A percentile compares a stretch with the other conserved stretches of the same genome.
These are phyloP conservation scores for Quercus robur DNA, from an alignment of 306 rosid species.

Conservation along the genomic window DNA sequence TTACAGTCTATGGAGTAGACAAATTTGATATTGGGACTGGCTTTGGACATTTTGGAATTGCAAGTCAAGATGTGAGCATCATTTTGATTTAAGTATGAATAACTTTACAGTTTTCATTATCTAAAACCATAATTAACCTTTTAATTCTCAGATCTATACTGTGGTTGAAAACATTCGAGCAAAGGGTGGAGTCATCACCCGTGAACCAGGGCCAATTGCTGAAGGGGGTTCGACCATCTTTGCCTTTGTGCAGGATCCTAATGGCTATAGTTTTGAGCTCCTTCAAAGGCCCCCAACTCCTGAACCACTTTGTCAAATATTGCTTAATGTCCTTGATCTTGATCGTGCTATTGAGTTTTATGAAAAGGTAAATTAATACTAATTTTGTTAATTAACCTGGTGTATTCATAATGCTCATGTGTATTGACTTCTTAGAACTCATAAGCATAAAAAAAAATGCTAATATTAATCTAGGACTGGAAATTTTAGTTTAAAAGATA, in stretches of 20 bases:
- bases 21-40: constrained; percentile 88
- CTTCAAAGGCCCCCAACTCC: constrained; percentile 75
- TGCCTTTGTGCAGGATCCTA: constrained; percentile 90
- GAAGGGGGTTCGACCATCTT: constrained; percentile 64
- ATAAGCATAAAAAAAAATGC: too few species aligned
- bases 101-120: background rate
- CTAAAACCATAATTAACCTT: background rate
- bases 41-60: constrained; percentile 90
- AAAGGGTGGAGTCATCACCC: constrained; percentile 77
- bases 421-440: background rate
- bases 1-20: constrained; percentile 70
- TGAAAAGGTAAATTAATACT: constrained; percentile 55
- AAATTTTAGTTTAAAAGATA: too few species aligned
- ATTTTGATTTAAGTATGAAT: background rate
- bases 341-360: constrained; percentile 85
- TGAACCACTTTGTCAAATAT: constrained; percentile 85
- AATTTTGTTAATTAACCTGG: background rate
- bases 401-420: background rate
- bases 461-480: too few species aligned
- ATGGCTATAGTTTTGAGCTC: constrained; percentile 81
- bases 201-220: constrained; percentile 82
- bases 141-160: constrained; percentile 54
- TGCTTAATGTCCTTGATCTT: constrained; percentile 92
- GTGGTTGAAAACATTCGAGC: constrained; percentile 65
- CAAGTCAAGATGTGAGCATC: constrained; percentile 73